phyloP scores from a whole-genome alignment of 805 yeast genomes.

The Sugiyamaella mastotermitis region DNA sequence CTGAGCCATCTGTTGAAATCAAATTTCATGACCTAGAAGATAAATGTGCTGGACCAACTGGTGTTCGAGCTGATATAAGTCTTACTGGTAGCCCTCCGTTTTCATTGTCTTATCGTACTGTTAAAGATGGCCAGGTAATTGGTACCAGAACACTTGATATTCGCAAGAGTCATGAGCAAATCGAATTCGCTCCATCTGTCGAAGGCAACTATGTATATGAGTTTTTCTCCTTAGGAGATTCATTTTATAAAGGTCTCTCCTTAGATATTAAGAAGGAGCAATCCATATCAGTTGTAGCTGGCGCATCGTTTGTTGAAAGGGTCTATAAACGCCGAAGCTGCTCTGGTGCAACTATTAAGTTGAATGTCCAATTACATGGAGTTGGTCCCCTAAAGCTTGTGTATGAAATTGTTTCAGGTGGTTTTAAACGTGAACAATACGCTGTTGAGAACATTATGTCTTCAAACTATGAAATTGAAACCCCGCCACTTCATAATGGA shows the following conservation, averaged over 20 bases:
- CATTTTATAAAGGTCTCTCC: slow-evolving; percentile 41
- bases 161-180: slow-evolving; percentile 41
- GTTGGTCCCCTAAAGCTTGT: slow-evolving; percentile 68
- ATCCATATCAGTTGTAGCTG: slow-evolving; percentile 33
- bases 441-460: slow-evolving; percentile 37
- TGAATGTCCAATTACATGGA: slow-evolving; percentile 66
- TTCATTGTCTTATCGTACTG: slow-evolving; percentile 52
- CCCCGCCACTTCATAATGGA: slow-evolving; percentile 55
- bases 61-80: slow-evolving; percentile 64
- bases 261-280: slow-evolving; percentile 27
- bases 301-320: slow-evolving; percentile 31
- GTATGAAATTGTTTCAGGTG: slow-evolving; percentile 61
- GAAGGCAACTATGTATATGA: slow-evolving; percentile 80
- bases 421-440: slow-evolving; percentile 42
- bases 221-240: slow-evolving; percentile 60
- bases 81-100: slow-evolving; percentile 81
- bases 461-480: slow-evolving; percentile 37
- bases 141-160: slow-evolving; percentile 27
- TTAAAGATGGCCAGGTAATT: slow-evolving; percentile 31
- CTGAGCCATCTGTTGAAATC: slow-evolving; percentile 44
- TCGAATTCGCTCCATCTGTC: slow-evolving; percentile 65
- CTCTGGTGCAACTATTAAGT: slow-evolving; percentile 38
- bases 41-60: slow-evolving; percentile 88
- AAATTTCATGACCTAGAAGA: slow-evolving; percentile 59
- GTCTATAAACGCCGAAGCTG: slow-evolving; percentile 34